phyloP scores from a whole-genome alignment of 164 flowering plant genomes.

The Aristolochia californica region DNA sequence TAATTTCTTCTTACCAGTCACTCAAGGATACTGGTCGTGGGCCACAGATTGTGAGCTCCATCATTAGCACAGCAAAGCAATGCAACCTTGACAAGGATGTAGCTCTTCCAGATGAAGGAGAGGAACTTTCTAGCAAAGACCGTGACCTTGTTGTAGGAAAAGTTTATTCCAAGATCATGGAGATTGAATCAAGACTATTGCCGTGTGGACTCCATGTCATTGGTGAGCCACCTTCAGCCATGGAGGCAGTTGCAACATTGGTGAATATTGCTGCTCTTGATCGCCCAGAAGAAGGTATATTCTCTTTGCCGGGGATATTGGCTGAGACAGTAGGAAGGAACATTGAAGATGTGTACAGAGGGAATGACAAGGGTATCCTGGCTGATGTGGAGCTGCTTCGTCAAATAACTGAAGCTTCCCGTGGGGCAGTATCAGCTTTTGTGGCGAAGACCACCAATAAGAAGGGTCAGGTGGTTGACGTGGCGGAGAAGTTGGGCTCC shows the following conservation, averaged over 20 bases:
- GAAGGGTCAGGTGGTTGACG: constrained; percentile 95
- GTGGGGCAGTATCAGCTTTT: constrained; percentile 74
- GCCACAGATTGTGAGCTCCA: constrained; percentile 83
- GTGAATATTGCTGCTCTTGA: constrained; percentile 96
- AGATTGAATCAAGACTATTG: constrained; percentile 86
- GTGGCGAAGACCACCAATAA: constrained; percentile 70
- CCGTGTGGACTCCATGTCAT: constrained; percentile 98
- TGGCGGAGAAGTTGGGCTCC: constrained; percentile 50
- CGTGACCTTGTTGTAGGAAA: constrained; percentile 88
- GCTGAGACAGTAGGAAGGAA: constrained; percentile 71
- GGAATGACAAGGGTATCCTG: constrained; percentile 75
- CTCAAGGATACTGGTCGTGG: constrained; percentile 95
- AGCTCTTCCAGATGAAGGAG: constrained; percentile 85
- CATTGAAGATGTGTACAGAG: constrained; percentile 82
- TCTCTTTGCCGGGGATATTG: constrained; percentile 65
- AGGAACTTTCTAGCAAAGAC: constrained; percentile 52
- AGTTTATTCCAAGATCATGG: constrained; percentile 96
- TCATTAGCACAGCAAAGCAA: constrained; percentile 93
- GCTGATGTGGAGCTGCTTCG: constrained; percentile 82
- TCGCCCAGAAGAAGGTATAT: constrained; percentile 80
- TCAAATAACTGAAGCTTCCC: constrained; percentile 84
- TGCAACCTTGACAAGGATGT: constrained; percentile 99
- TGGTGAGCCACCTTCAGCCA: constrained; percentile 96
- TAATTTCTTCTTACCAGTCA: constrained; percentile 90
- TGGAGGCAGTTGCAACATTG: constrained; percentile 98